These are phyloP conservation scores for Durio zibethinus DNA, from an alignment of 345 rosid species.

Conservation along the genomic window DNA sequence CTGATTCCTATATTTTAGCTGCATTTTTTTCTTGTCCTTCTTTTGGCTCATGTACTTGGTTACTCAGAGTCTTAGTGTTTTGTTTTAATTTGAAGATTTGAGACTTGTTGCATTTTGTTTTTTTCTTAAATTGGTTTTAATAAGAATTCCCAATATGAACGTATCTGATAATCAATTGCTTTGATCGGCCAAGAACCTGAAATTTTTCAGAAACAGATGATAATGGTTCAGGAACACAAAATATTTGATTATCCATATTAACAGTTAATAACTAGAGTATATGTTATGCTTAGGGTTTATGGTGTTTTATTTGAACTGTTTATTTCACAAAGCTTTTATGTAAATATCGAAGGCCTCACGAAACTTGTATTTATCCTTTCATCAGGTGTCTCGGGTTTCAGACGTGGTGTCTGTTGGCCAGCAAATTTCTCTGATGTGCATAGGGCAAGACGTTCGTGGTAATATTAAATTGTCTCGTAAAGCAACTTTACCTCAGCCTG, in stretches of 20 bases:
- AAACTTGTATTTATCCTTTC: conserved; percentile 14
- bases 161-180: background rate
- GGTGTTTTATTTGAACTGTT: background rate
- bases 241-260: background rate
- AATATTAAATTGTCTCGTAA: conserved; percentile 86
- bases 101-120: background rate
- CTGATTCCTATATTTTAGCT: background rate
- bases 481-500: conserved; percentile 43
- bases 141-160: background rate
- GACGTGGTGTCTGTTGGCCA: conserved; percentile 76
- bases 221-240: background rate
- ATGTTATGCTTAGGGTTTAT: background rate
- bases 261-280: background rate
- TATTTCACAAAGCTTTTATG: background rate
- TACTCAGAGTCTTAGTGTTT: background rate
- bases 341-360: background rate
- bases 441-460: conserved; percentile 93
- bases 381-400: conserved; percentile 76
- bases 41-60: conserved; percentile 1
- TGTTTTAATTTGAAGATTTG: background rate
- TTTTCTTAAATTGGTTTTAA: background rate
- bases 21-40: background rate
- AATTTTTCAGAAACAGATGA: background rate
- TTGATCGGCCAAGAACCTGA: background rate
- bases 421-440: conserved; percentile 76